Conservation (phyloP, 805 yeast genomes). For the Ogataea kodamae region DNA sequence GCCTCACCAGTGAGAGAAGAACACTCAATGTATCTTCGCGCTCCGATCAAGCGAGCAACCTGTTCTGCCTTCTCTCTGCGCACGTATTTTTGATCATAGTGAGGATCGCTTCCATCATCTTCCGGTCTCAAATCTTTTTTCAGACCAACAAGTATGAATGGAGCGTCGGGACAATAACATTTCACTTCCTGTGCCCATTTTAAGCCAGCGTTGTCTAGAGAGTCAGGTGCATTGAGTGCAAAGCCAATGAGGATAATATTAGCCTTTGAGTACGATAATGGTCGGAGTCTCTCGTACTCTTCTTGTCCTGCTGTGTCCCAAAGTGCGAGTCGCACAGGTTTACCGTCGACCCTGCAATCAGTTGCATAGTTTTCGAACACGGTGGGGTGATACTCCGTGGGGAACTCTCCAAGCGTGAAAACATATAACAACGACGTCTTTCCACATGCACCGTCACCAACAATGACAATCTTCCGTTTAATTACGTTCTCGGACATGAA, state of each 20-base stretch:
- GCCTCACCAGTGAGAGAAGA: constrained; percentile 93
- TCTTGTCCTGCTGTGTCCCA: constrained; percentile 99
- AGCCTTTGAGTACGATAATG: constrained; percentile 83
- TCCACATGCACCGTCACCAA: constrained; percentile 96
- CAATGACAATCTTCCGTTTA: constrained; percentile 78
- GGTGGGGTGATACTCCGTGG: constrained; percentile 89
- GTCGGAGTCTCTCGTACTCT: constrained; percentile 87
- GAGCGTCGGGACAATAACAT: constrained; percentile 76
- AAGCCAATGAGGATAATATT: constrained; percentile 83
- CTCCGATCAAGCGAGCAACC: constrained; percentile 77
- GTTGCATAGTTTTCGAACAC: constrained; percentile 94
- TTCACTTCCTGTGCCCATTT: constrained; percentile 88
- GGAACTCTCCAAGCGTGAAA: constrained; percentile 89
- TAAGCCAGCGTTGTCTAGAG: constrained; percentile 72
- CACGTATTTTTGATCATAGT: constrained; percentile 43
- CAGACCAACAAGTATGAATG: constrained; percentile 75
- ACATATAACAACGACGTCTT: constrained; percentile 88
- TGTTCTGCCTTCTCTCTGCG: constrained; percentile 57
- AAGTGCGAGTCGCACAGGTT: constrained; percentile 78
- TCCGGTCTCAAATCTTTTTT: constrained; percentile 70
- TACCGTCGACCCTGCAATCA: constrained; percentile 91
- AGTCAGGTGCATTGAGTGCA: constrained; percentile 81
- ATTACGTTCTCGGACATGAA: constrained; percentile 31
- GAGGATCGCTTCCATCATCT: constrained; percentile 33
- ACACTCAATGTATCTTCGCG: constrained; percentile 79